These are phyloP conservation scores for Globisporangium rhizosaccharum DNA, from an alignment of 352 stramenopile species.

Conservation along the genomic window DNA sequence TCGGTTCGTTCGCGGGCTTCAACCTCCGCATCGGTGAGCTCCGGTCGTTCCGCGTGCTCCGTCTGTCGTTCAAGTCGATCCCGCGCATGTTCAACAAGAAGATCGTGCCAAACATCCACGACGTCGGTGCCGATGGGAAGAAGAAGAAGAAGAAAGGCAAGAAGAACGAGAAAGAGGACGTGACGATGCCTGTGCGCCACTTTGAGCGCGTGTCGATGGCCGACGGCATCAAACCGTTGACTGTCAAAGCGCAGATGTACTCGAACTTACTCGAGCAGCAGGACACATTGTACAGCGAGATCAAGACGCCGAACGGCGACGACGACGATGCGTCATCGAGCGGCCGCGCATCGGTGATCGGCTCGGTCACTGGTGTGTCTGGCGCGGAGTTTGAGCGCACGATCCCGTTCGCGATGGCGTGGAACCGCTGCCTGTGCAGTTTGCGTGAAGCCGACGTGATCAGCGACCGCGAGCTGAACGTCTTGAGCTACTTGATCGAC, in stretches of 20 bases:
- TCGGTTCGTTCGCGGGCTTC: slow-evolving; percentile 78
- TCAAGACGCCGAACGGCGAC: slow-evolving; percentile 58
- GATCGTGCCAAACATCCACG: slow-evolving; percentile 81
- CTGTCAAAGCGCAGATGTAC: slow-evolving; percentile 83
- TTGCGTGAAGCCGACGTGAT: slow-evolving; percentile 81
- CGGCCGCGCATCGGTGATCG: slow-evolving; percentile 49
- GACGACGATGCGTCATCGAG: slow-evolving; percentile 48
- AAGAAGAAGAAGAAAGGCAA: slow-evolving; percentile 76
- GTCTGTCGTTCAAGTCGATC: slow-evolving; percentile 83
- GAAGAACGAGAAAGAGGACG: slow-evolving; percentile 61
- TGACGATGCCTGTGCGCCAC: slow-evolving; percentile 55
- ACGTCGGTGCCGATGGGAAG: slow-evolving; percentile 41
- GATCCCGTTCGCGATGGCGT: slow-evolving; percentile 85
- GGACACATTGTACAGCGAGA: slow-evolving; percentile 49
- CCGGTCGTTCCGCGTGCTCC: slow-evolving; percentile 78
- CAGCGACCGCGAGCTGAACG: slow-evolving; percentile 78
- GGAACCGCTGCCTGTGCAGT: slow-evolving; percentile 74
- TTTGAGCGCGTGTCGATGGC: slow-evolving; percentile 84
- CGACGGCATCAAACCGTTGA: slow-evolving; percentile 70
- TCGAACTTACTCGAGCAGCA: slow-evolving; percentile 63
- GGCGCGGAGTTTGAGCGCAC: slow-evolving; percentile 80
- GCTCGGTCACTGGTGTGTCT: slow-evolving; percentile 70
- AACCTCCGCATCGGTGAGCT: slow-evolving; percentile 83
- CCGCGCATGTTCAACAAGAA: slow-evolving; percentile 87
- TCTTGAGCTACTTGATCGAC: slow-evolving; percentile 85